A percentile compares a stretch with the other conserved stretches of the same genome.
phyloP scores from a whole-genome alignment of 306 rosid species.

The Pachyrhizus erosus region DNA sequence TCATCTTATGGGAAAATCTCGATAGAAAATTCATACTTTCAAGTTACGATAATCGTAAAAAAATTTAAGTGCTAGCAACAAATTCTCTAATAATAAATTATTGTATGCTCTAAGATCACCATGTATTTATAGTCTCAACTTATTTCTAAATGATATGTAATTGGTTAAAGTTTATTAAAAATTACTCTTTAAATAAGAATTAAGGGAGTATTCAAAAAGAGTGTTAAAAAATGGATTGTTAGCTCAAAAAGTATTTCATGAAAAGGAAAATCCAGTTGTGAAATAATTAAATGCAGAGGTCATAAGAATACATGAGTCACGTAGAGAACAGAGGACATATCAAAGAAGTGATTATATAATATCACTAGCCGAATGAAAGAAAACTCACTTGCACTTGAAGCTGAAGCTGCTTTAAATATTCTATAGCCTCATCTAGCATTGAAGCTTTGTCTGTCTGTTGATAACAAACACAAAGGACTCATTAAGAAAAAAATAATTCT shows the following conservation, averaged over 20 bases:
- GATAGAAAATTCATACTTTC: neutral
- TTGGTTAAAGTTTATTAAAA: neutral
- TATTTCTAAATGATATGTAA: neutral
- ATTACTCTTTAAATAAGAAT: neutral
- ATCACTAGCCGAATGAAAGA: constrained; percentile 36
- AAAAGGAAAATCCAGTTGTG: neutral
- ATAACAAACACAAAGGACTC: constrained; percentile 21
- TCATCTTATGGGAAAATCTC: neutral
- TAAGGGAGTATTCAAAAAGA: neutral
- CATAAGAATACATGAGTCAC: neutral
- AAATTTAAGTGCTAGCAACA: neutral
- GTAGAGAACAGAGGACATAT: neutral
- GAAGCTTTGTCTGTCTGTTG: constrained; percentile 96
- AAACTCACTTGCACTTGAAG: constrained; percentile 79
- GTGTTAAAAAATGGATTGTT: neutral
- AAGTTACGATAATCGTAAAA: neutral
- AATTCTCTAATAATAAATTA: neutral
- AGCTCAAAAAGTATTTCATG: neutral
- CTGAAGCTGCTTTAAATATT: constrained; percentile 97
- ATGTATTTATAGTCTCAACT: neutral
- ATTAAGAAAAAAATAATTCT: neutral
- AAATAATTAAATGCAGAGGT: neutral
- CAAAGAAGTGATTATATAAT: neutral
- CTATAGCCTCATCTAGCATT: constrained; percentile 94
- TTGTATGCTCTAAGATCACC: neutral